Conservation (phyloP, 2,329 filamentous ascomycete genomes). For the Zasmidium angulare region DNA sequence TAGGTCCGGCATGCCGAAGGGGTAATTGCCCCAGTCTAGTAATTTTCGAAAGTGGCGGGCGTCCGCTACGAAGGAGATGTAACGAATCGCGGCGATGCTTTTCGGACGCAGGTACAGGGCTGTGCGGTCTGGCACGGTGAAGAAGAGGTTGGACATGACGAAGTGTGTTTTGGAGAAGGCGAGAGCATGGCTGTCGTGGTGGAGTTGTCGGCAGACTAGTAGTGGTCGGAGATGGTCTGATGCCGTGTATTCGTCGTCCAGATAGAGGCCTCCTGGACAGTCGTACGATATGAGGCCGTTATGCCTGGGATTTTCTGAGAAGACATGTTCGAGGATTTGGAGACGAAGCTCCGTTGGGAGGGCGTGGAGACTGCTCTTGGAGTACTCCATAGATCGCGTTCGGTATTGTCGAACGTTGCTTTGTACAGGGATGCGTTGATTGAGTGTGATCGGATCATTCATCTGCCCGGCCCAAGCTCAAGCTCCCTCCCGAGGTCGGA, state of each 20-base stretch:
- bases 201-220: constrained; percentile 40
- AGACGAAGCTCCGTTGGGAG: constrained; percentile 40
- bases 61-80: constrained; percentile 33
- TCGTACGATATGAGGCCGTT: constrained; percentile 17
- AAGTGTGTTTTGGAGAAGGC: constrained; percentile 40
- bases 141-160: constrained; percentile 36
- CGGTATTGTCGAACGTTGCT: not conserved
- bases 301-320: constrained; percentile 15
- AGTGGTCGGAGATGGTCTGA: constrained; percentile 34
- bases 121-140: constrained; percentile 30
- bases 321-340: constrained; percentile 35
- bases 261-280: constrained; percentile 19
- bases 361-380: constrained; percentile 21
- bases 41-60: constrained; percentile 34
- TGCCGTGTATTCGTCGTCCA: constrained; percentile 32
- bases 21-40: constrained; percentile 32
- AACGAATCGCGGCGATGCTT: constrained; percentile 35
- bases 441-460: not conserved
- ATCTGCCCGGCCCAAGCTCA: not conserved
- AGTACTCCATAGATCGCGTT: not conserved
- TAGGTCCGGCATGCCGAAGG: constrained; percentile 34
- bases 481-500: not conserved
- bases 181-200: constrained; percentile 36
- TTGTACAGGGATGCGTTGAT: not conserved
- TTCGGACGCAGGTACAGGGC: constrained; percentile 23